Evolutionary conservation across 345 rosid genomes (phyloP).

Genomic region (Firmiana major): DNA sequence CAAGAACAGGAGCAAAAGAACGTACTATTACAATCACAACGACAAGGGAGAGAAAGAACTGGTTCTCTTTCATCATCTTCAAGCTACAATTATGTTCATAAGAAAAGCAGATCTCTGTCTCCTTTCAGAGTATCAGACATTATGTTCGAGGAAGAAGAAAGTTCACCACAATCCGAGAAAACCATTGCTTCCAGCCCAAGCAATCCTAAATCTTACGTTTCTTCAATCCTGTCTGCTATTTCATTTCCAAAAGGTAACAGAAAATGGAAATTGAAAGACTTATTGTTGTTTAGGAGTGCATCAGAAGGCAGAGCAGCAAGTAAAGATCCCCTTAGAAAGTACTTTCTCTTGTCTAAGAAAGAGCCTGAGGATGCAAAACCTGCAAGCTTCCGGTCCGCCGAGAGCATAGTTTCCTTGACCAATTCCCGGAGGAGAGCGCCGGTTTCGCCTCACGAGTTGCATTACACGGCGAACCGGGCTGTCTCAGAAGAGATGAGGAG

Average conservation of each 20-base stretch:
- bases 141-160: conserved; percentile 42
- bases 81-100: conserved; percentile 29
- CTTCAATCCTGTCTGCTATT: conserved; percentile 58
- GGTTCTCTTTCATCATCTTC: conserved; percentile 23
- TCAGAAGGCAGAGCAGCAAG: conserved; percentile 80
- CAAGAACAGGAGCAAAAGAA: background rate
- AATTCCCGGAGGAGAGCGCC: conserved; percentile 36
- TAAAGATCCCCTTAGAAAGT: conserved; percentile 44
- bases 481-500: conserved; percentile 81
- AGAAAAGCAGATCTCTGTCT: conserved; percentile 76
- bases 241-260: conserved; percentile 49
- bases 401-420: conserved; percentile 45
- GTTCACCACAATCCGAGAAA: conserved; percentile 14
- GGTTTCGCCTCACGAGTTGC: conserved; percentile 79
- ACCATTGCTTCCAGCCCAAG: conserved; percentile 25
- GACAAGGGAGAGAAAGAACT: conserved; percentile 28
- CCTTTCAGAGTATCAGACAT: conserved; percentile 67
- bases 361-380: conserved; percentile 42
- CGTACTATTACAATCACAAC: background rate
- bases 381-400: conserved; percentile 66
- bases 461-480: conserved; percentile 82
- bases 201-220: conserved; percentile 38
- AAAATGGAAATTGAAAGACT: conserved; percentile 85
- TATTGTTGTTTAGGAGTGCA: conserved; percentile 78
- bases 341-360: conserved; percentile 45